Base-by-base conservation (phyloP, 306 rosid species). In the Castanea mollissima region DNA sequence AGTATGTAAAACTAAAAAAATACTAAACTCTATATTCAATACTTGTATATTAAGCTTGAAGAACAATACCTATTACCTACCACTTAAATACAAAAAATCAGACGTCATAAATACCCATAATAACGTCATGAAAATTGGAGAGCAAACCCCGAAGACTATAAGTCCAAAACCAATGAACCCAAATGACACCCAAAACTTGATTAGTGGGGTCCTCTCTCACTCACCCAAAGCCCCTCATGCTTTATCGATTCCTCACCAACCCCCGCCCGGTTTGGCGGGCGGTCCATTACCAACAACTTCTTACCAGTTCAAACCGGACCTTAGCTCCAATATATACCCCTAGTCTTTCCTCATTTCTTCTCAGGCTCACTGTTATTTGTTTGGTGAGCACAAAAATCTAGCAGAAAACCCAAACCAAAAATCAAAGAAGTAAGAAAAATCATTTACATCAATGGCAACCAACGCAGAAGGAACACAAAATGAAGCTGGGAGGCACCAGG, bases 401-500 rank as follows among this genome's bases (percentile, higher is more conserved):
- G 5, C 21, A 74, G n/a, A 64, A 51, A 59, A 63, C 44, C 49
- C 49, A 57, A 32, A 49, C 3, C 20, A n/a, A 44, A 31, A 60
- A 21, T 35, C 69, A 21, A 71, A 25, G 14, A 23, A 69, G 64
- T 2, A 21, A 25, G 3, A 5, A 20, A 46, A 69, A 49, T 2
- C 23, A 38, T 59, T 10, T 10, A 49, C 65, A 74, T 29, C 52
- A 84, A 94, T 94, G 98, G 98, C 97, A 13, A 80, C 27, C 83
- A 89, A 77, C 38, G 91, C 77, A 20, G 94, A 89, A 14, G 90
- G 84, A 21, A 78, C 84, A 29, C 87, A 89, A 74, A 84, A 62
- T 38, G 88, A 93, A 82, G 79, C 87, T 71, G 88, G 87, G 46
- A 88, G 94, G 85, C 98, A 94, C 88, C 97, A 92, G 71, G 98